Evolutionary conservation across 1,139 yeast species (phyloP).

Genomic region (Suhomyces ambrosiae): DNA sequence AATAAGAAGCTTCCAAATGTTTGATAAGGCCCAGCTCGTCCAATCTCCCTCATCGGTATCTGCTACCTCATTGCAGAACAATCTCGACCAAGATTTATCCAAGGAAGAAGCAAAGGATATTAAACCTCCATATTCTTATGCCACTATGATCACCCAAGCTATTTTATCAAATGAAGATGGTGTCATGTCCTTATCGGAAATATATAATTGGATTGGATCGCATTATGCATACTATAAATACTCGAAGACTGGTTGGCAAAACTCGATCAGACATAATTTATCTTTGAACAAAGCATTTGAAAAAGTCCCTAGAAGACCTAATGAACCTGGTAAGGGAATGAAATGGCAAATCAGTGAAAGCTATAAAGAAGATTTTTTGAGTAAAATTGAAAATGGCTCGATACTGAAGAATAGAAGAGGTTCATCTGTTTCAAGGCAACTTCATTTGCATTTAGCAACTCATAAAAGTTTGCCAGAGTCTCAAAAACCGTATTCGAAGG

Average conservation of each 20-base stretch:
- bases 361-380: slow-evolving; percentile 80
- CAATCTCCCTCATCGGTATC: slow-evolving; percentile 45
- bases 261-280: slow-evolving; percentile 79
- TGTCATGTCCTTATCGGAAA: slow-evolving; percentile 85
- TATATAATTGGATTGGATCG: slow-evolving; percentile 84
- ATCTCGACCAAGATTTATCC: slow-evolving; percentile 72
- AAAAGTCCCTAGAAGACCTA: slow-evolving; percentile 91
- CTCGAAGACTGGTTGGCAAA: slow-evolving; percentile 94
- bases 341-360: slow-evolving; percentile 94
- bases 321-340: slow-evolving; percentile 99
- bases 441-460: slow-evolving; percentile 73
- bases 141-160: slow-evolving; percentile 98
- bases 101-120: slow-evolving; percentile 87
- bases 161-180: slow-evolving; percentile 87
- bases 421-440: slow-evolving; percentile 73
- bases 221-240: slow-evolving; percentile 91
- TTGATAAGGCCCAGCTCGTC: slow-evolving; percentile 42
- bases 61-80: slow-evolving; percentile 48
- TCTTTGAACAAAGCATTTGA: slow-evolving; percentile 87
- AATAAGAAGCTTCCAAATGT: slow-evolving; percentile 56
- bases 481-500: slow-evolving; percentile 31
- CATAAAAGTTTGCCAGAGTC: slow-evolving; percentile 68
- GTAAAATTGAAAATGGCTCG: slow-evolving; percentile 75
- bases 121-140: slow-evolving; percentile 96
- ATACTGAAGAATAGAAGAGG: slow-evolving; percentile 76